Base-by-base conservation (phyloP, 129 eudicot genomes). In the Gnaphalium uliginosum region DNA sequence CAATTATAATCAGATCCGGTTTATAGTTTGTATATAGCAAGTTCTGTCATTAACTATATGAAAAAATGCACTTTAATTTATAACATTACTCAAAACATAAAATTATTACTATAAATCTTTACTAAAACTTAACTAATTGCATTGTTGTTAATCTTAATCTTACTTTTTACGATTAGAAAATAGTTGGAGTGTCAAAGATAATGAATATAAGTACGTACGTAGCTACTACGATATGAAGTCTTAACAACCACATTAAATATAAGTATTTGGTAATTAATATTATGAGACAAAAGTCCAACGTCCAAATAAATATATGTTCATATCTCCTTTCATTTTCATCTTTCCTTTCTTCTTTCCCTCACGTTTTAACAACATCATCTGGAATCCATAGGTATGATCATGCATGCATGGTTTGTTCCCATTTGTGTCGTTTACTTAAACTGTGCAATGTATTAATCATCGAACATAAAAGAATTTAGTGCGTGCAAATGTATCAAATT, bases 291-390 rank as follows among this genome's bases (percentile, higher is more conserved):
- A 79, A 79, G 83, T 79, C 83, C 72, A 54, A 53, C 37, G 56
- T 72, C 66, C 68, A 25, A 25, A 9, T 21, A 79, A 72, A 39
- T 66, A 69, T 65, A 29, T 29, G 4, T 2, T 65, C 74, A 66
- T 66, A 41, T 57, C 26, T 39, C 78, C 74, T 79, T 65, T 65
- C 83, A 26, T 27, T 79, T 79, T 79, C 83, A 72, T 72, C 33
- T 23, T 62, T 17, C 23, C 72, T 71, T 71, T 78, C 82, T 66
- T 56, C 37, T 79, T 72, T 65, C 79, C 83, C 83, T 73, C 74
- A 79, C 83, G 83, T 73, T 73, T 65, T 54, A 79, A 56, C 81
- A 69, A 78, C 56, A 78, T 41, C 61, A 59, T 69, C 23, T 77
- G 70, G 76, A 77, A 32, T 43, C 18, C 75, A 69, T 29, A 26